Evolutionary conservation across 352 stramenopile species (phyloP).

Genomic region (Pythium phragmitis): DNA sequence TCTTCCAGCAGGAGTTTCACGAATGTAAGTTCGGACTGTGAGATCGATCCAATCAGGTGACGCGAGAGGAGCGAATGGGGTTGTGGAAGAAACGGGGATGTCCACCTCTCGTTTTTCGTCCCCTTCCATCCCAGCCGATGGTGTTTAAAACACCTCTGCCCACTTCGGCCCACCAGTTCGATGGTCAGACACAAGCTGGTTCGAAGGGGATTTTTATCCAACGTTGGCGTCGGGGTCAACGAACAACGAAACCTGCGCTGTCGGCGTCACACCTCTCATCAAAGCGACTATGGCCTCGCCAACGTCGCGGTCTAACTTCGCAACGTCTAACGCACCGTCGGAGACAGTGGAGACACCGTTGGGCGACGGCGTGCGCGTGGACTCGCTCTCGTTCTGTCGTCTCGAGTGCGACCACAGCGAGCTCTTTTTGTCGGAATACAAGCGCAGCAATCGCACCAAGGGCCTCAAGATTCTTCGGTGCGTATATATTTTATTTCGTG

Average conservation of each 20-base stretch:
- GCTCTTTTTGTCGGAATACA: conserved; percentile 70
- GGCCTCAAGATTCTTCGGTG: conserved; percentile 69
- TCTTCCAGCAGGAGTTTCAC: neutral
- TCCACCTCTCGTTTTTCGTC: conserved; percentile 26
- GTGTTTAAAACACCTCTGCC: conserved; percentile 21
- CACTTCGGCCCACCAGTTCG: conserved; percentile 4
- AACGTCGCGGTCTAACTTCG: neutral
- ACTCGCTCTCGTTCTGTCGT: conserved; percentile 45
- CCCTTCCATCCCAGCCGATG: conserved; percentile 11
- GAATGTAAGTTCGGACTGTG: neutral
- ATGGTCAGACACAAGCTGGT: conserved; percentile 8
- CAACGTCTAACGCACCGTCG: neutral
- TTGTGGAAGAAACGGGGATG: conserved; percentile 9
- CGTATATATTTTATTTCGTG: neutral
- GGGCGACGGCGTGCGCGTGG: conserved; percentile 26
- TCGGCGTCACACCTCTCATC: neutral
- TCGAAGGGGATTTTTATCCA: neutral
- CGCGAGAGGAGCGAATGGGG: conserved; percentile 1
- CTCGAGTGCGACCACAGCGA: conserved; percentile 62
- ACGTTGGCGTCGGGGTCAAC: conserved; percentile 4
- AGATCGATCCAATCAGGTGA: conserved; percentile 7
- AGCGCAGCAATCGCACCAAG: conserved; percentile 74
- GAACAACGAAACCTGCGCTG: conserved; percentile 27
- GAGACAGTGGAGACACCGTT: conserved; percentile 1
- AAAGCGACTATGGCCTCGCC: neutral